Percentiles rank a stretch among this genome's conserved stretches.
Evolutionary conservation across 176 grass and related monocot species (phyloP).

Genomic region (Aegilops longissima): DNA sequence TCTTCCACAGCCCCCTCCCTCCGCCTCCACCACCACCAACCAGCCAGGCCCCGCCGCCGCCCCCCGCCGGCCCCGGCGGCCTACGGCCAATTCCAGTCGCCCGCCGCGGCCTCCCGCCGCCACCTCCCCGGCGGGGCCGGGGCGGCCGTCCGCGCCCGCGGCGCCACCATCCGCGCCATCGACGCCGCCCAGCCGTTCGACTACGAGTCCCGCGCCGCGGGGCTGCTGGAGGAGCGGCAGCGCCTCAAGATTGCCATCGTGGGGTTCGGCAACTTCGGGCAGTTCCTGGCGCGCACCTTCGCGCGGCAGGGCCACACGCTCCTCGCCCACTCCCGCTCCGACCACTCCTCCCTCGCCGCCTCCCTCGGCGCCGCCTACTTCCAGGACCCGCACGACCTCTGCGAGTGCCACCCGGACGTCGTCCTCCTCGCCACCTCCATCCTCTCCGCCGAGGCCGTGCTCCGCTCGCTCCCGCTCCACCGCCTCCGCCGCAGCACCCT

Average conservation of each 20-base stretch:
- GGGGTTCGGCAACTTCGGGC: constrained; percentile 86
- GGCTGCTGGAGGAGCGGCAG: constrained; percentile 44
- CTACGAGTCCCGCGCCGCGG: constrained; percentile 54
- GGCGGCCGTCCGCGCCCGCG: background rate
- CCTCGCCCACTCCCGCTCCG: constrained; percentile 74
- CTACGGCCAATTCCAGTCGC: constrained; percentile 7
- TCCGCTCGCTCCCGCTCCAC: constrained; percentile 70
- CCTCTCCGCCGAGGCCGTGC: constrained; percentile 75
- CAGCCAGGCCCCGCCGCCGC: constrained; percentile 14
- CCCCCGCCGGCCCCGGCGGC: background rate
- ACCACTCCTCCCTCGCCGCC: constrained; percentile 61
- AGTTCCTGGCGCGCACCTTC: constrained; percentile 69
- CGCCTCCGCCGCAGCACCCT: constrained; percentile 85
- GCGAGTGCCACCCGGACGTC: constrained; percentile 88
- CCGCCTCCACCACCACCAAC: constrained; percentile 33
- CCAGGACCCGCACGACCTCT: constrained; percentile 75
- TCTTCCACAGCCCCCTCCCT: constrained; percentile 40
- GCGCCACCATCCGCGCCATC: constrained; percentile 36
- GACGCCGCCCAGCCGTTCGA: constrained; percentile 69
- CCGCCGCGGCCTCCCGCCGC: background rate
- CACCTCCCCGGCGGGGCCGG: background rate
- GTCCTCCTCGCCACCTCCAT: constrained; percentile 82
- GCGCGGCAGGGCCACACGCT: constrained; percentile 73
- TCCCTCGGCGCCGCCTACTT: constrained; percentile 57
- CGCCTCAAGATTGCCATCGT: constrained; percentile 95